Percentiles rank a stretch among this genome's conserved stretches.
phyloP scores from a whole-genome alignment of 2,329 filamentous ascomycete species.

The Tolypocladium album region DNA sequence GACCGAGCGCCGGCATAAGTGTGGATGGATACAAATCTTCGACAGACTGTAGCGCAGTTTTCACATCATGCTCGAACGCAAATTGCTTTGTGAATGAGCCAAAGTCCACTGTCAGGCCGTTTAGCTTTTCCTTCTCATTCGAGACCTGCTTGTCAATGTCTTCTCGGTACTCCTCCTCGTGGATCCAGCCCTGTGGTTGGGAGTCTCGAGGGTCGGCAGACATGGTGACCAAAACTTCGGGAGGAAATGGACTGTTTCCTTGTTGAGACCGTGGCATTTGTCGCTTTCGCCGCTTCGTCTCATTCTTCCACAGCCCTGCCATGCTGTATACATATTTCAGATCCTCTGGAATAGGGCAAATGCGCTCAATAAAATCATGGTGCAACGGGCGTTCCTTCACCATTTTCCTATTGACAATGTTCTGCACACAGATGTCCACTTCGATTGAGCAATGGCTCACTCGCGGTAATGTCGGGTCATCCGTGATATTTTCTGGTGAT shows the following conservation, averaged over 20 bases:
- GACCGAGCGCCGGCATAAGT: constrained; percentile 36
- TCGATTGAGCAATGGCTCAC: constrained; percentile 84
- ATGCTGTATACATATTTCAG: constrained; percentile 88
- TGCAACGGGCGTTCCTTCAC: constrained; percentile 71
- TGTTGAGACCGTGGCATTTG: constrained; percentile 54
- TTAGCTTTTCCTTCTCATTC: constrained; percentile 46
- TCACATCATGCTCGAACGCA: constrained; percentile 48
- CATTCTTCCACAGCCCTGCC: constrained; percentile 87
- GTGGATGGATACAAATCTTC: constrained; percentile 74
- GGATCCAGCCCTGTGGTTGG: constrained; percentile 76
- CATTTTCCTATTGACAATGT: constrained; percentile 75
- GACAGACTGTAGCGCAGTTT: constrained; percentile 72
- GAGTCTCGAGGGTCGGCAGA: constrained; percentile 69
- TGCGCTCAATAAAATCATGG: constrained; percentile 72
- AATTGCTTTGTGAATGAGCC: constrained; percentile 50
- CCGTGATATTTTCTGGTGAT: constrained; percentile 31
- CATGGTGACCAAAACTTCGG: constrained; percentile 78
- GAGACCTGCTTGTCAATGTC: constrained; percentile 52
- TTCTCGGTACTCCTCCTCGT: constrained; percentile 72
- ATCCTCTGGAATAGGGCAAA: constrained; percentile 50
- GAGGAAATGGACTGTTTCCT: constrained; percentile 65
- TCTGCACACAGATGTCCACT: constrained; percentile 77
- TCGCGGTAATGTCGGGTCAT: constrained; percentile 56
- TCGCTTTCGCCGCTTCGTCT: constrained; percentile 66
- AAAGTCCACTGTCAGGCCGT: constrained; percentile 38